Evolutionary conservation across 148 eudicot genomes (phyloP), one percentile per base, ranked within the genome.

Genomic region (Salicornia ramosissima): DNA sequence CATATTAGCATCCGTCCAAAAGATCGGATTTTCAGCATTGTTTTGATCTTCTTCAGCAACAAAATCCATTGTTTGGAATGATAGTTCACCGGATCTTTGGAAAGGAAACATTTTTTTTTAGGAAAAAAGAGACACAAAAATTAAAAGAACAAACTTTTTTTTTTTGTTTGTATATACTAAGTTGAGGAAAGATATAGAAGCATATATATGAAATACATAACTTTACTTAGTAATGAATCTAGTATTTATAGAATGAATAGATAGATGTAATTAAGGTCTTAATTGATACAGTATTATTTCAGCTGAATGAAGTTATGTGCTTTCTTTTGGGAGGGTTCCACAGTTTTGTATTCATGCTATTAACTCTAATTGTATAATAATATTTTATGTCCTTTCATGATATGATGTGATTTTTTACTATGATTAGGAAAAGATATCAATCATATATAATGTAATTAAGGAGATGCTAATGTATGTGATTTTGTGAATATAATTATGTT

Each of bases 31-130:
- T 54, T 53, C 54, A 25, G 11, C 43, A 19, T 53, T 54, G 34
- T 53, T 28, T 40, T 28, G 56, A 26, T 62, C 53, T 54, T 72
- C 69, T 26, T 52, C 75, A 64, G 18, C 53, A 64, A 47, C 53
- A 28, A 45, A 40, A n/a, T 72, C 62, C 10, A 25, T 52, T 53
- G 7, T 64, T 72, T 53, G 69, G 69, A 72, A 72, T 19, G 75
- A 72, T 14, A 72, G n/a, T 28, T 26, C 25, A 54, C 62, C 52
- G 30, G 69, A 39, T 39, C 21, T 53, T 64, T 54, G 62, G 43
- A 64, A 64, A 64, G 75, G 75, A 54, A 72, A 72, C 75, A 72
- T 72, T 53, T 52, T 54, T 45, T 40, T 19, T 42, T 2, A 46
- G 25, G 39, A 13, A 36, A 25, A 24, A 28, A 30, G 14, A 52